phyloP scores from a whole-genome alignment of 192 early-diverging fungal genomes.

The Lobosporangium transversale region DNA sequence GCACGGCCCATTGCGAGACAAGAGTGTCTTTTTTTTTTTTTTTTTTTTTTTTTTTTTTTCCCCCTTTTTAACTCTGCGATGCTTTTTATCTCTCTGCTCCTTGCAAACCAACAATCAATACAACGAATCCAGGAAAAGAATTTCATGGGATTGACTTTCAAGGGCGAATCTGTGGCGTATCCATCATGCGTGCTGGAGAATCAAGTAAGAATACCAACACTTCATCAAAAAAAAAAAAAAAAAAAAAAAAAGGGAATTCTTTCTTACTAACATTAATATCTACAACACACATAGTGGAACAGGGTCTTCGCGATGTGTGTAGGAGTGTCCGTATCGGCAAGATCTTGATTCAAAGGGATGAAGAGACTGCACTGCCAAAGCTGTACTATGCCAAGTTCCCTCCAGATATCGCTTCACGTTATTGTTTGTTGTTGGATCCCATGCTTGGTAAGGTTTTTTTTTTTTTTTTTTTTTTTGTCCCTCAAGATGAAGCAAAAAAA shows the following conservation, averaged over 20 bases:
- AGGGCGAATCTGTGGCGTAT: constrained; percentile 92
- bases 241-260: constrained; percentile 61
- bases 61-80: too few species aligned
- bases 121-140: constrained; percentile 66
- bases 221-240: not conserved
- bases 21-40: not conserved
- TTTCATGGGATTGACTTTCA: constrained; percentile 81
- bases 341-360: constrained; percentile 95
- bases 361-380: constrained; percentile 90
- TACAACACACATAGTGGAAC: constrained; percentile 54
- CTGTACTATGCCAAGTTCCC: constrained; percentile 95
- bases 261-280: not conserved
- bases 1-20: not conserved
- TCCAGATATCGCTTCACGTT: constrained; percentile 83
- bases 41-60: too few species aligned
- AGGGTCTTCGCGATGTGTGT: constrained; percentile 50
- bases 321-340: constrained; percentile 93
- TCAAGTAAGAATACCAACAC: constrained; percentile 55
- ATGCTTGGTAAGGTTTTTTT: constrained; percentile 80
- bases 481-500: too few species aligned
- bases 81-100: too few species aligned
- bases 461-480: not conserved
- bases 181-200: constrained; percentile 97
- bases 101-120: too few species aligned
- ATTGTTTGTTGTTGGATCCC: constrained; percentile 89